A percentile compares a stretch with the other conserved stretches of the same genome.
Conservation (phyloP, 352 stramenopile species). For the Pythium folliculosum region DNA sequence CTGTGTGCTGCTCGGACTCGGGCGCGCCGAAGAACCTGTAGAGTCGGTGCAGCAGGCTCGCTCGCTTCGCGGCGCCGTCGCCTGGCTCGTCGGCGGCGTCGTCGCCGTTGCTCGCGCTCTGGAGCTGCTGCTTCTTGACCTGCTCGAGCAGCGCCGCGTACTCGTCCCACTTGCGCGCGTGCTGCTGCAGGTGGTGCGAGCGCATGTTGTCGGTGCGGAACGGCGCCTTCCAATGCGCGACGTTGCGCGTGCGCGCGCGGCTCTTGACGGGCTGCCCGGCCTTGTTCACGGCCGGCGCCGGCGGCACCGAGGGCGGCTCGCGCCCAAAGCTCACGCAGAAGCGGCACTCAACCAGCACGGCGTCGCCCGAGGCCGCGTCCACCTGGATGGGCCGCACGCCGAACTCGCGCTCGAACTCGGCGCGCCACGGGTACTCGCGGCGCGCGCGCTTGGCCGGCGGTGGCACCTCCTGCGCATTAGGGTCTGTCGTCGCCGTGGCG, state of each 20-base stretch:
- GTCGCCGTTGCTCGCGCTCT: not conserved
- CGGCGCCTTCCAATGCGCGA: slow-evolving; percentile 38
- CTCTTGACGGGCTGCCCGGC: slow-evolving; percentile 21
- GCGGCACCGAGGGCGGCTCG: slow-evolving; percentile 19
- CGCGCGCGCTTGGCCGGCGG: slow-evolving; percentile 31
- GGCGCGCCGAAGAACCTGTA: slow-evolving; percentile 24
- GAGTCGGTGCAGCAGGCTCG: not conserved
- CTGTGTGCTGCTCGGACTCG: not conserved
- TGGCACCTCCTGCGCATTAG: not conserved
- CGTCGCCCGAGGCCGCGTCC: slow-evolving; percentile 33
- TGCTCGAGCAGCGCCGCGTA: slow-evolving; percentile 35
- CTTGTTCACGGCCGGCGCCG: slow-evolving; percentile 12
- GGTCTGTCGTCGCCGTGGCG: not conserved
- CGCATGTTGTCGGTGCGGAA: slow-evolving; percentile 49
- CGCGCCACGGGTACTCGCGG: slow-evolving; percentile 33
- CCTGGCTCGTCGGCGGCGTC: not conserved
- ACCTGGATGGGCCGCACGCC: slow-evolving; percentile 34
- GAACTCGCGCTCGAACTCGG: slow-evolving; percentile 37
- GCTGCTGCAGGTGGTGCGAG: slow-evolving; percentile 41
- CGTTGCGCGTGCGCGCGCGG: slow-evolving; percentile 36
- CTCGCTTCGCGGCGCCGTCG: not conserved
- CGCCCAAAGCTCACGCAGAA: slow-evolving; percentile 48
- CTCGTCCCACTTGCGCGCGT: slow-evolving; percentile 33
- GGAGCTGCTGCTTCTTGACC: slow-evolving; percentile 23
- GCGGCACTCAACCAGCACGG: slow-evolving; percentile 35